Percentiles rank a stretch among this genome's conserved stretches.
phyloP scores from a whole-genome alignment of 352 stramenopile genomes.

The Phytophthora citricola region DNA sequence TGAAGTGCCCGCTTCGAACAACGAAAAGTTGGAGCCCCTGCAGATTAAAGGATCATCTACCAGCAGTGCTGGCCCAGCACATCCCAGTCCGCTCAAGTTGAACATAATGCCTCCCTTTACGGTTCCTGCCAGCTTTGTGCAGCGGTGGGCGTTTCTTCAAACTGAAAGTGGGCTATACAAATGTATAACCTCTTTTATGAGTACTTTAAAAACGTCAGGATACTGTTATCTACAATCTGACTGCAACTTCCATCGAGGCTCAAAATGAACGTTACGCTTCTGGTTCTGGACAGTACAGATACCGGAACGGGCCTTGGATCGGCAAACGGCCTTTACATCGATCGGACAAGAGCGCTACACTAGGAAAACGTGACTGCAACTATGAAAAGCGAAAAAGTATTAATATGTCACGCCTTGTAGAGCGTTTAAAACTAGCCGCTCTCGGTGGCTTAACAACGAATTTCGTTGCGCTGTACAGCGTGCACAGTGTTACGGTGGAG shows the following conservation, averaged over 20 bases:
- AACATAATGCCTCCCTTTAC: slow-evolving; percentile 14
- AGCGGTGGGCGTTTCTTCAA: background rate
- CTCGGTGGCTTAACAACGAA: background rate
- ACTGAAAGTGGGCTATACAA: too few relatives aligned
- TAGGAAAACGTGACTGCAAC: background rate
- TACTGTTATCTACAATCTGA: slow-evolving; percentile 4
- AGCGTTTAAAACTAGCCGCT: too few relatives aligned
- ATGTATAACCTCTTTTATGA: too few relatives aligned
- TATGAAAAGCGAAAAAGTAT: background rate
- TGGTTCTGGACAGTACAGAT: background rate
- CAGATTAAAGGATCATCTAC: background rate
- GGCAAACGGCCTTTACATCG: slow-evolving; percentile 4
- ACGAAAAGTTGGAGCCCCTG: slow-evolving; percentile 1
- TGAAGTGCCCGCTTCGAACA: slow-evolving; percentile 14
- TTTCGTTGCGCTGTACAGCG: too few relatives aligned
- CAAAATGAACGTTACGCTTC: background rate
- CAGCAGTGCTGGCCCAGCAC: background rate
- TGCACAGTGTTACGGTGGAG: too few relatives aligned
- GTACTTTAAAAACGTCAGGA: background rate
- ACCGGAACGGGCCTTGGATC: slow-evolving; percentile 8
- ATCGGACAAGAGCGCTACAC: background rate
- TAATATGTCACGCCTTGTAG: too few relatives aligned
- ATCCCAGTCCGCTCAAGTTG: slow-evolving; percentile 13
- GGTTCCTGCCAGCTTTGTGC: slow-evolving; percentile 5
- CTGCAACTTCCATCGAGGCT: background rate